Conservation (phyloP, 176 grass and related monocot genomes). For the Saccharum officinarum region DNA sequence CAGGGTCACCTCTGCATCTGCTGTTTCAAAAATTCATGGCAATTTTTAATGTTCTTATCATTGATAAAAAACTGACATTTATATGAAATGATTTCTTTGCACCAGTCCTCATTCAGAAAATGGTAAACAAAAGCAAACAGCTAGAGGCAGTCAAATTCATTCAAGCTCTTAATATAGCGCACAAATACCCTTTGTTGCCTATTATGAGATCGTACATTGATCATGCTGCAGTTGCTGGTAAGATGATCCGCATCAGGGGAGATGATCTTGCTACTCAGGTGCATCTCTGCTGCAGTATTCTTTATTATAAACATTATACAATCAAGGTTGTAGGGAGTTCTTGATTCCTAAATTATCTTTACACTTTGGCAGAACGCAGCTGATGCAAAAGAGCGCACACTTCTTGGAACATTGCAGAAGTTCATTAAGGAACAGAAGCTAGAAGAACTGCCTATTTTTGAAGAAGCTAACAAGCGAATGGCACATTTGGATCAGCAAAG, state of each 20-base stretch:
- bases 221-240: slow-evolving; percentile 53
- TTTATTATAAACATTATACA: neutral
- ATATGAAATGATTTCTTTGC: slow-evolving; percentile 34
- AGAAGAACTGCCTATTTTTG: slow-evolving; percentile 48
- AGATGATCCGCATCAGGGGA: slow-evolving; percentile 46
- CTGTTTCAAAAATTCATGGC: neutral
- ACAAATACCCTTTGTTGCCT: slow-evolving; percentile 52
- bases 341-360: slow-evolving; percentile 23
- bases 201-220: slow-evolving; percentile 54
- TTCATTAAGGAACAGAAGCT: slow-evolving; percentile 56
- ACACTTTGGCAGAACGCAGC: slow-evolving; percentile 44
- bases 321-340: neutral
- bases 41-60: neutral
- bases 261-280: slow-evolving; percentile 54
- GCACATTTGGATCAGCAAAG: slow-evolving; percentile 41
- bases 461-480: slow-evolving; percentile 44
- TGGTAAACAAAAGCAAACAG: slow-evolving; percentile 57
- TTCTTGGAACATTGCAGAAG: slow-evolving; percentile 52
- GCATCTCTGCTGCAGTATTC: slow-evolving; percentile 11
- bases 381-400: slow-evolving; percentile 46
- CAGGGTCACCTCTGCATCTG: neutral
- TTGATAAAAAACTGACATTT: slow-evolving; percentile 17
- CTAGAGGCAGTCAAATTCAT: slow-evolving; percentile 63
- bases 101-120: slow-evolving; percentile 55
- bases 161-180: slow-evolving; percentile 52